A percentile compares a stretch with the other conserved stretches of the same genome.
These are phyloP conservation scores for Scalesia atractyloides DNA, from an alignment of 129 eudicot genomes.

Conservation along the genomic window DNA sequence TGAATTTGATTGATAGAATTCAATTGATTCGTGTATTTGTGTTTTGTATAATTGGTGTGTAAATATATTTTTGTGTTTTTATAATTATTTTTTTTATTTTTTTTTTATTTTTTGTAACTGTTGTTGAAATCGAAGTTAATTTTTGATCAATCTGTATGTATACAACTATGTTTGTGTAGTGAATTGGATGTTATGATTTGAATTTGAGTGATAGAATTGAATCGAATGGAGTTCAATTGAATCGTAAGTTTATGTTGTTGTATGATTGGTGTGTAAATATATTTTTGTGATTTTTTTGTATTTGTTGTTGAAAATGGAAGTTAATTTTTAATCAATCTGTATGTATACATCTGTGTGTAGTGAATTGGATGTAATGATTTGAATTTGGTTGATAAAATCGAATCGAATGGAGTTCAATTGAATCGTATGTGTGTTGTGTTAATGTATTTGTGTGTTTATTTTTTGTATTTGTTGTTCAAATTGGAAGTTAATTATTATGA, in stretches of 20 bases:
- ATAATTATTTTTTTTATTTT: neutral
- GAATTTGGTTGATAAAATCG: slow-evolving; percentile 3
- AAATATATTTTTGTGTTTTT: too few relatives aligned
- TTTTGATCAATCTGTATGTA: neutral
- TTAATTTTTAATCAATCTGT: neutral
- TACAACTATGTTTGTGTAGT: neutral
- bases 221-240: slow-evolving; percentile 17
- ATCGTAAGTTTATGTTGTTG: slow-evolving; percentile 15
- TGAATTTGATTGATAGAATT: too few relatives aligned
- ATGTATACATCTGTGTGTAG: neutral
- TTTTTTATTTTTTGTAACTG: neutral
- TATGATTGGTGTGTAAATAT: too few relatives aligned
- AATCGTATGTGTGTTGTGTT: slow-evolving; percentile 1
- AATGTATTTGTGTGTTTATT: neutral
- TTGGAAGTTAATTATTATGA: neutral
- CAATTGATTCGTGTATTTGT: too few relatives aligned
- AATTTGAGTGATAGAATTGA: slow-evolving; percentile 2
- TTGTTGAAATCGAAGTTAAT: too few relatives aligned
- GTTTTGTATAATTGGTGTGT: too few relatives aligned
- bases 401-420: slow-evolving; percentile 17
- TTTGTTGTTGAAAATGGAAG: too few relatives aligned
- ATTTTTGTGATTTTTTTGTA: too few relatives aligned
- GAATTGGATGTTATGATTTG: slow-evolving; percentile 2
- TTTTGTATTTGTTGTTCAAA: neutral
- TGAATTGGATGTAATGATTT: neutral